These are phyloP conservation scores for Spizellomyces sp. DNA, from an alignment of 192 early-diverging fungal species.

Conservation along the genomic window DNA sequence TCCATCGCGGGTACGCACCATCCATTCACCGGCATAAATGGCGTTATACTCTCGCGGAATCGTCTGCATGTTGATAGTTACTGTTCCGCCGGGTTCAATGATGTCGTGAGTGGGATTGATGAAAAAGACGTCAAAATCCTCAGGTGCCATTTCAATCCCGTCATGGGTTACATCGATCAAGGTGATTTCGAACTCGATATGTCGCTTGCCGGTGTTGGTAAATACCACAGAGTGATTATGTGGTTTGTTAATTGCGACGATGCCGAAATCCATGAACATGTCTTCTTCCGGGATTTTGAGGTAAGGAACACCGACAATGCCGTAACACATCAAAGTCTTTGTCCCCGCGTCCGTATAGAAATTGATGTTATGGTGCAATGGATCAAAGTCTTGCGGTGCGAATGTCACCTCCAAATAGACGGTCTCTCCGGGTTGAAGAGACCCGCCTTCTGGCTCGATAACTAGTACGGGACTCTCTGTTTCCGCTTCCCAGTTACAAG, in stretches of 20 bases:
- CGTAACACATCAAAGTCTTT: conserved; percentile 55
- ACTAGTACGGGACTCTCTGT: conserved; percentile 30
- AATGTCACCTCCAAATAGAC: conserved; percentile 49
- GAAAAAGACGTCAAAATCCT: conserved; percentile 64
- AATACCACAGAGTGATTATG: conserved; percentile 45
- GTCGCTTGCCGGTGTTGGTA: conserved; percentile 53
- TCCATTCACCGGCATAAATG: conserved; percentile 45
- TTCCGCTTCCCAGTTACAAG: conserved; percentile 52
- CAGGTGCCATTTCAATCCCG: conserved; percentile 32
- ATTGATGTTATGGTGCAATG: conserved; percentile 41
- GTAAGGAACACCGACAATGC: conserved; percentile 65
- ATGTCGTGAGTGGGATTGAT: conserved; percentile 51
- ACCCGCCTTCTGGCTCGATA: conserved; percentile 42
- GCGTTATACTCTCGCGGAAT: conserved; percentile 56
- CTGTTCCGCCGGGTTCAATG: conserved; percentile 38
- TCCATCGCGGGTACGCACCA: conserved; percentile 53
- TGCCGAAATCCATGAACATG: conserved; percentile 54
- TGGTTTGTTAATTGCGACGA: conserved; percentile 54
- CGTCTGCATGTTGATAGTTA: conserved; percentile 40
- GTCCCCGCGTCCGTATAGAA: conserved; percentile 61
- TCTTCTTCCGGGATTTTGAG: conserved; percentile 46
- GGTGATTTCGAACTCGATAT: conserved; percentile 54
- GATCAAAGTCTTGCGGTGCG: conserved; percentile 50
- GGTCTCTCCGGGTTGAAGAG: conserved; percentile 47
- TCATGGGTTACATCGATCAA: conserved; percentile 42